Conservation (phyloP, 2,329 filamentous ascomycete species). For the Pseudogymnoascus sp. region DNA sequence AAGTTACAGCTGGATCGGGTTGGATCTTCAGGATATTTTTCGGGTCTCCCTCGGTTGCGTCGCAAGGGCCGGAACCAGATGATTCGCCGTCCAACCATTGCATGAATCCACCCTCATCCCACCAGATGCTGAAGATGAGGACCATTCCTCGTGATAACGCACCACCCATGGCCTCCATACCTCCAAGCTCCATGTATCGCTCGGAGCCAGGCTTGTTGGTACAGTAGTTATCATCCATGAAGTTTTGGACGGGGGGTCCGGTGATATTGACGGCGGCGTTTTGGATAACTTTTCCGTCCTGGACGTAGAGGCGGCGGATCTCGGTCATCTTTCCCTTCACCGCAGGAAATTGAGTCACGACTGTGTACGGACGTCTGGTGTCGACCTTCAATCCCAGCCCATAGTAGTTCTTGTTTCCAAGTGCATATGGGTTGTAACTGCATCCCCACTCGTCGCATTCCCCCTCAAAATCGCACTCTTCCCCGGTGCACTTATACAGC, state of each 20-base stretch:
- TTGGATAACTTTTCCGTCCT: slow-evolving; percentile 38
- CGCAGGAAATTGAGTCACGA: slow-evolving; percentile 41
- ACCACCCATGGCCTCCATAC: slow-evolving; percentile 36
- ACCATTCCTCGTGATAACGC: slow-evolving; percentile 43
- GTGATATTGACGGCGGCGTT: slow-evolving; percentile 30
- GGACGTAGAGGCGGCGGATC: slow-evolving; percentile 41
- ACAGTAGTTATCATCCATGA: slow-evolving; percentile 31
- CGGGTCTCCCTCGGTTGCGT: slow-evolving; percentile 43
- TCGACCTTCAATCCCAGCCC: slow-evolving; percentile 27
- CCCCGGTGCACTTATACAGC: slow-evolving; percentile 37
- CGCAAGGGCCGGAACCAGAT: slow-evolving; percentile 43
- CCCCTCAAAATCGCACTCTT: slow-evolving; percentile 31
- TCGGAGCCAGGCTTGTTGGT: slow-evolving; percentile 23
- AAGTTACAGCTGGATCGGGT: slow-evolving; percentile 42
- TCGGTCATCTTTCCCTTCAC: slow-evolving; percentile 31
- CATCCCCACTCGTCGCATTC: slow-evolving; percentile 38
- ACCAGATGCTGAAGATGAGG: slow-evolving; percentile 47
- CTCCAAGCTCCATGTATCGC: slow-evolving; percentile 32
- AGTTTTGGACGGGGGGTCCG: slow-evolving; percentile 28
- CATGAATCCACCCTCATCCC: slow-evolving; percentile 44
- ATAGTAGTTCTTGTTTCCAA: slow-evolving; percentile 21
- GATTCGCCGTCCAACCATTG: slow-evolving; percentile 44
- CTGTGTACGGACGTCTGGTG: slow-evolving; percentile 34
- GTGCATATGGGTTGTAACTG: slow-evolving; percentile 33
- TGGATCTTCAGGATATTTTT: slow-evolving; percentile 37